Base-by-base conservation (phyloP, 495 filamentous ascomycete genomes). In the Penicillium arizonense region DNA sequence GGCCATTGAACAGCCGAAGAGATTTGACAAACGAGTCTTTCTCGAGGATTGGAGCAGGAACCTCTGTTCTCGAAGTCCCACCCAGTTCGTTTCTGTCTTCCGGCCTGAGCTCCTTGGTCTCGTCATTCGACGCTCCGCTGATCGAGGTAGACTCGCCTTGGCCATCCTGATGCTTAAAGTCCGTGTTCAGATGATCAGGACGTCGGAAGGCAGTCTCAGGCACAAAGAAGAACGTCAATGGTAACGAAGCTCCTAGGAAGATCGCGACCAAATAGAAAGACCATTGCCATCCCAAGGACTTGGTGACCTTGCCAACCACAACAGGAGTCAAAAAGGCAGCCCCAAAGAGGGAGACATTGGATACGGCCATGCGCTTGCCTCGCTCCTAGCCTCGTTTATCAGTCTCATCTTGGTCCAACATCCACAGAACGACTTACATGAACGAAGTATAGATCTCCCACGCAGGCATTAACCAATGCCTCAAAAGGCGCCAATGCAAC, bases 261-360 rank as follows among this genome's bases (percentile, higher is more conserved):
- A 91, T 83, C 18, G 84, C 81, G 39, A 90, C 71, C 33, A 90
- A 77, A 61, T 86, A 88, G 63, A 90, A 88, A 6, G 86, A 86
- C 87, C 87, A 89, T 59, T 78, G 66, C 90, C 90, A 97, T 23
- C 82, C 80, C 12, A 97, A 78, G 0, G 77, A 75, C 39, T 79
- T 71, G 18, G 91, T 92, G 53, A 96, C 91, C 63, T 88, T 91
- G 30, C 92, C 92, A 2, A 91, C 90, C 9, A 93, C 69, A 24
- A 96, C 89, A 0, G 91, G 92, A 0, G 92, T 96, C 64, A 96
- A 87, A 61, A 97, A 96, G 4, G 92, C 90, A 5, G 91, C 90
- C 1, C 92, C 92, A 64, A 95, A 97, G 9, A 96, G 77, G 3
- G 91, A 84, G 44, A 97, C 81, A 65, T 96, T 97, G 10, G 87